Base-by-base conservation (phyloP, 1,139 yeast species). In the Torulaspora pretoriensis region DNA sequence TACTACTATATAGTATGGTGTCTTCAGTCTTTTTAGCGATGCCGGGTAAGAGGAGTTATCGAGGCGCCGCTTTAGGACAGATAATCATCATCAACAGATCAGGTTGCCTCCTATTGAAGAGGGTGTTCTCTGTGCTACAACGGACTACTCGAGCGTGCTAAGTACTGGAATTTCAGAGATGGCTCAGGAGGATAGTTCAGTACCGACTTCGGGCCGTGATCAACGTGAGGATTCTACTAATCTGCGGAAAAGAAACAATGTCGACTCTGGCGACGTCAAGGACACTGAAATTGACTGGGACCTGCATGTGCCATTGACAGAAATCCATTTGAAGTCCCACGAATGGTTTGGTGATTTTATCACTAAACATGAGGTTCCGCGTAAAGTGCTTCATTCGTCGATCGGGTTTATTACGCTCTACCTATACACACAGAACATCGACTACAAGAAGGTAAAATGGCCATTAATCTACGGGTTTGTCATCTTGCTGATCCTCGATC, bases 301-400 rank as follows among this genome's bases (percentile, higher is more conserved):
- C 42, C 42, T 55, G 12, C 66, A 63, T 48, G 47, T 63, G 7
- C 65, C 67, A 6, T 52, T 62, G 14, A 55, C 60, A 1, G 62
- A 59, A 35, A 63, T 64, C 19, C 64, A 57, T 40, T 45, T 64
- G 36, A 61, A 59, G 38, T 61, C 66, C 2, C 68, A 64, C 40
- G 67, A 64, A 40, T 63, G 67, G 51, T 71, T 80, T 57, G 73
- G 77, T 19, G 71, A 71, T 41, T 79, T 80, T 54, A 65, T 82
- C 33, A 75, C 81, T 31, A 85, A 84, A 59, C 92, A 92, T 61
- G 98, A 92, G 64, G 72, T 92, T 17, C 94, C 96, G 2, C 76
- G 98, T 57, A 92, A 92, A 64, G 69, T 76, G 4, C 78, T 92
- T 49, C 98, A 92, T 64, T 83, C 92, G 4, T 83, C 95, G 1